Conservation (phyloP, 2,329 filamentous ascomycete species). For the Arthrobotrys iridis region DNA sequence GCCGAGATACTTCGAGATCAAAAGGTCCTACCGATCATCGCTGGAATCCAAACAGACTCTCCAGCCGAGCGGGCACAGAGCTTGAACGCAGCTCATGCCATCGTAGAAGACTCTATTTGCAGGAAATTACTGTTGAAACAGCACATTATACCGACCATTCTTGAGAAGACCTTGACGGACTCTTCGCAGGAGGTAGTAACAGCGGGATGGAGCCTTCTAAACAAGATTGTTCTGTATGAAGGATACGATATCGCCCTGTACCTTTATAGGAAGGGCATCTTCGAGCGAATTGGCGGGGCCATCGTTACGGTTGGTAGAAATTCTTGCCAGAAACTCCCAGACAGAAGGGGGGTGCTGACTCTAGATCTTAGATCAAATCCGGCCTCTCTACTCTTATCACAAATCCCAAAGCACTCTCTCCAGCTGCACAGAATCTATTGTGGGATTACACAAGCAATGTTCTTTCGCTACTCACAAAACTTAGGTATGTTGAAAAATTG, state of each 20-base stretch:
- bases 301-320: slow-evolving; percentile 66
- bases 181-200: slow-evolving; percentile 71
- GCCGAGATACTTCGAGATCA: slow-evolving; percentile 66
- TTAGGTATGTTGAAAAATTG: slow-evolving; percentile 17
- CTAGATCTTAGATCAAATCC: slow-evolving; percentile 25
- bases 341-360: not conserved
- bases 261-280: slow-evolving; percentile 70
- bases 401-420: slow-evolving; percentile 65
- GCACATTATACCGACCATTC: slow-evolving; percentile 71
- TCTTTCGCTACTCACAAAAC: slow-evolving; percentile 54
- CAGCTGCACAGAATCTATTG: slow-evolving; percentile 67
- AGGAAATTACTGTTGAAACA: slow-evolving; percentile 74
- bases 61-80: slow-evolving; percentile 70
- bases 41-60: slow-evolving; percentile 70
- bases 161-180: slow-evolving; percentile 73
- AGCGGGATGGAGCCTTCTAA: slow-evolving; percentile 74
- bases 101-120: slow-evolving; percentile 69
- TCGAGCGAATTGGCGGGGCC: slow-evolving; percentile 64
- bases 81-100: slow-evolving; percentile 69
- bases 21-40: slow-evolving; percentile 72
- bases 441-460: slow-evolving; percentile 66
- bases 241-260: slow-evolving; percentile 75
- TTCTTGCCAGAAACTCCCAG: not conserved
- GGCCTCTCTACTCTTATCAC: slow-evolving; percentile 59
- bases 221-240: slow-evolving; percentile 71